These are phyloP conservation scores for Hymenoscyphus salicellus DNA, from an alignment of 2,329 filamentous ascomycete species.

Conservation along the genomic window DNA sequence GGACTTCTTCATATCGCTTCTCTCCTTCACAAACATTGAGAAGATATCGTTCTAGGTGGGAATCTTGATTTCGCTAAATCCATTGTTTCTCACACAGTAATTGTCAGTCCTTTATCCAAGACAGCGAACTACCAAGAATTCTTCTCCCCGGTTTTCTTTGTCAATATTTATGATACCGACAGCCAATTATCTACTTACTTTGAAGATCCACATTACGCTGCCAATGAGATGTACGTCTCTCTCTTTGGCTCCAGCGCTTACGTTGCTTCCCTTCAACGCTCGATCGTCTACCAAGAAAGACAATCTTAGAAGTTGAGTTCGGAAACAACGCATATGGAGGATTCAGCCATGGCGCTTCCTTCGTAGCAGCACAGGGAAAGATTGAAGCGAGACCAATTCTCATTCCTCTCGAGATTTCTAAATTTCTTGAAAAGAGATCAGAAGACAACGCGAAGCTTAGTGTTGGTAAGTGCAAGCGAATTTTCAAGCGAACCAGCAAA, in stretches of 20 bases:
- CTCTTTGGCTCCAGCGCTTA: neutral
- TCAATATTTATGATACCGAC: neutral
- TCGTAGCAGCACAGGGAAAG: neutral
- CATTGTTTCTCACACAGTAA: neutral
- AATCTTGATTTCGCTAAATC: neutral
- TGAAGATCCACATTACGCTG: neutral
- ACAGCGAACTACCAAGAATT: neutral
- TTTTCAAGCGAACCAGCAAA: neutral
- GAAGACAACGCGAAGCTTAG: neutral
- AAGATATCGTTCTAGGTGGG: neutral
- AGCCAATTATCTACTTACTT: neutral
- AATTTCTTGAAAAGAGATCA: neutral
- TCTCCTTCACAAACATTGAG: neutral
- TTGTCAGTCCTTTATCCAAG: slow-evolving; percentile 1
- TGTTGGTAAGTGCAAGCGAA: neutral
- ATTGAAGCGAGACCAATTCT: neutral
- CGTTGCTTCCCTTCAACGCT: neutral
- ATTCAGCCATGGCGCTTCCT: neutral
- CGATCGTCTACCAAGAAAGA: neutral
- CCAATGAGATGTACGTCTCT: slow-evolving; percentile 4
- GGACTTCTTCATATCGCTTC: neutral
- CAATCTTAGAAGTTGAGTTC: neutral
- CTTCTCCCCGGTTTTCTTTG: slow-evolving; percentile 3
- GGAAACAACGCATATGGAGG: neutral
- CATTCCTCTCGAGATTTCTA: neutral